Evolutionary conservation across 495 filamentous ascomycete species (phyloP).

Genomic region (Margaritispora aquatica): DNA sequence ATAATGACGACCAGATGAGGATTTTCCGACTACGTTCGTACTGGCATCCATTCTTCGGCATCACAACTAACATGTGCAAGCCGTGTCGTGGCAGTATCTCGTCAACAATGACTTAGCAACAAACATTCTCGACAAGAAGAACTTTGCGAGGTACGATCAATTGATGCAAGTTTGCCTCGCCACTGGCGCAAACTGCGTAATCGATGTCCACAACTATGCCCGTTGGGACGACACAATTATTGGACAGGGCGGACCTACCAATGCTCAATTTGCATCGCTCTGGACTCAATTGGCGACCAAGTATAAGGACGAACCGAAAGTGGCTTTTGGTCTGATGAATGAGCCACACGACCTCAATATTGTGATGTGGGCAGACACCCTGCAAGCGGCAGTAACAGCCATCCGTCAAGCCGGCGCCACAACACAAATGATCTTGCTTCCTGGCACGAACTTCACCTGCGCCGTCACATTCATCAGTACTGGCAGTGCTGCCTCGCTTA

Average conservation of each 20-base stretch:
- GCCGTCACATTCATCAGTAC: slow-evolving; percentile 37
- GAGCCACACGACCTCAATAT: slow-evolving; percentile 42
- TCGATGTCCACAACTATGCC: slow-evolving; percentile 56
- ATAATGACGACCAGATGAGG: slow-evolving; percentile 43
- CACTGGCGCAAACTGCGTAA: slow-evolving; percentile 49
- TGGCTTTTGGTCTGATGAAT: slow-evolving; percentile 60
- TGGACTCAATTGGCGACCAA: slow-evolving; percentile 53
- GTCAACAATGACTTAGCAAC: slow-evolving; percentile 40
- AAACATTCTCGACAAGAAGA: slow-evolving; percentile 39
- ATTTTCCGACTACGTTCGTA: slow-evolving; percentile 43
- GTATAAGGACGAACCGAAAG: slow-evolving; percentile 38
- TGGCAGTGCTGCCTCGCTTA: slow-evolving; percentile 43
- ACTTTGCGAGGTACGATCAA: slow-evolving; percentile 48
- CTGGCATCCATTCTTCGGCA: not conserved
- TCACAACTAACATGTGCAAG: not conserved
- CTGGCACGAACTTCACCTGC: slow-evolving; percentile 42
- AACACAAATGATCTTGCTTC: slow-evolving; percentile 39
- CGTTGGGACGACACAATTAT: slow-evolving; percentile 54
- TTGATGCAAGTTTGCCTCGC: slow-evolving; percentile 52
- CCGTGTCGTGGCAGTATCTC: slow-evolving; percentile 47
- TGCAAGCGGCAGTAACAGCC: slow-evolving; percentile 50
- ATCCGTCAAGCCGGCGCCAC: slow-evolving; percentile 52
- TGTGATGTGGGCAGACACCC: slow-evolving; percentile 40
- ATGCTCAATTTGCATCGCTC: slow-evolving; percentile 47
- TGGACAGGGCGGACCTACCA: slow-evolving; percentile 50